phyloP scores from a whole-genome alignment of 148 eudicot species.

The Chenopodium album region DNA sequence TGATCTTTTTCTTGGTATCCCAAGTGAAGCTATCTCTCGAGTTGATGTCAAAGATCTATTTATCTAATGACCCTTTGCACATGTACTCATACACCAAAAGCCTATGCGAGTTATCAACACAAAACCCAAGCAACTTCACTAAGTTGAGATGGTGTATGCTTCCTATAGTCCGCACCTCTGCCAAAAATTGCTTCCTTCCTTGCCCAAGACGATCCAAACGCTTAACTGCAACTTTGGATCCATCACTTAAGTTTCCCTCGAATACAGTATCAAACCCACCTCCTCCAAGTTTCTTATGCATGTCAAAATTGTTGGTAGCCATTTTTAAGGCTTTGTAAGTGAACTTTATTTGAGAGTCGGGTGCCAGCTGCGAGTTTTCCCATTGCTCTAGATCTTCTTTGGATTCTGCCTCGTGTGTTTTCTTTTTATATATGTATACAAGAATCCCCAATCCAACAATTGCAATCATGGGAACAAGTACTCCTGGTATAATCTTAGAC shows the following conservation, averaged over 20 bases:
- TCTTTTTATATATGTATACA: slow-evolving; percentile 47
- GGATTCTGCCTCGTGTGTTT: slow-evolving; percentile 26
- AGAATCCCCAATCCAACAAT: slow-evolving; percentile 36
- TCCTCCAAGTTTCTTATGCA: slow-evolving; percentile 5
- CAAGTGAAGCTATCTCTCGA: background rate
- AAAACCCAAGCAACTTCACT: slow-evolving; percentile 24
- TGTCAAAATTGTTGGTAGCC: slow-evolving; percentile 18
- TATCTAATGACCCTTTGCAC: slow-evolving; percentile 25
- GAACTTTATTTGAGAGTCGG: slow-evolving; percentile 2
- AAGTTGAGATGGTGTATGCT: slow-evolving; percentile 20
- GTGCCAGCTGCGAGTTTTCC: background rate
- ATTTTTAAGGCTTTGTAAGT: background rate
- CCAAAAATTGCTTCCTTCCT: slow-evolving; percentile 19
- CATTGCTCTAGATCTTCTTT: slow-evolving; percentile 31
- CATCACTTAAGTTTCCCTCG: slow-evolving; percentile 5
- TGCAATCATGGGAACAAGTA: slow-evolving; percentile 25
- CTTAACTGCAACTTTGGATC: slow-evolving; percentile 18
- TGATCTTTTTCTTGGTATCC: slow-evolving; percentile 14
- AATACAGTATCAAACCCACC: slow-evolving; percentile 26
- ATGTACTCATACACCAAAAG: slow-evolving; percentile 26
- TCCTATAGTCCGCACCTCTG: slow-evolving; percentile 17
- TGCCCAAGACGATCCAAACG: slow-evolving; percentile 18
- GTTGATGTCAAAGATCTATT: slow-evolving; percentile 7
- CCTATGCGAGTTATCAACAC: slow-evolving; percentile 10
- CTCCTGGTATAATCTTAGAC: slow-evolving; percentile 44